Percentiles rank a stretch among this genome's conserved stretches.
These are phyloP conservation scores for Gelatoporia subvermispora DNA, from an alignment of 768 basidiomycete genomes.

Conservation along the genomic window DNA sequence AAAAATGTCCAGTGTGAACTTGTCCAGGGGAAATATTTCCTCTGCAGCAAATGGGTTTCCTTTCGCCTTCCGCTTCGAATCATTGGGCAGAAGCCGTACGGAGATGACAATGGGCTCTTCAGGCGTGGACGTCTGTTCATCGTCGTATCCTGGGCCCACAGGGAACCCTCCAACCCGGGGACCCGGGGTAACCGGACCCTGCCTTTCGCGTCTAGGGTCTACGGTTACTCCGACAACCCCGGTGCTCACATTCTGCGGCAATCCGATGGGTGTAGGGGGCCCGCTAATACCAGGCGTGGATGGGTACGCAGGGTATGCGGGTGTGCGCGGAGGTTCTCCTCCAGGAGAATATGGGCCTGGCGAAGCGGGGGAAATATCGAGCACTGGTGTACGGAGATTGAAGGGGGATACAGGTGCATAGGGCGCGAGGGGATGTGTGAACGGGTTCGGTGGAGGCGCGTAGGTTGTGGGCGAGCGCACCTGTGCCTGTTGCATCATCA, in stretches of 20 bases:
- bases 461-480: conserved; percentile 51
- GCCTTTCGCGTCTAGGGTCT: conserved; percentile 63
- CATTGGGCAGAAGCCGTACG: conserved; percentile 43
- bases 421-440: too few relatives aligned
- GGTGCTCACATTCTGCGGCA: conserved; percentile 44
- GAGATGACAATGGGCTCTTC: conserved; percentile 69
- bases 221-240: conserved; percentile 50
- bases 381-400: conserved; percentile 13
- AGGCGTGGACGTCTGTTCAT: conserved; percentile 14
- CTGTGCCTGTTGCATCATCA: conserved; percentile 28
- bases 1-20: conserved; percentile 81
- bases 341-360: neutral
- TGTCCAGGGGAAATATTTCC: conserved; percentile 64
- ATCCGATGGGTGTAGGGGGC: conserved; percentile 22
- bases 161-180: conserved; percentile 38
- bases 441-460: conserved; percentile 26
- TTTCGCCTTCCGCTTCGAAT: conserved; percentile 7
- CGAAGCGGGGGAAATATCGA: neutral
- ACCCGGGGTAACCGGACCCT: conserved; percentile 47
- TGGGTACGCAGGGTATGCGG: conserved; percentile 49
- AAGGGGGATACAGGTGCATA: conserved; percentile 26
- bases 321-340: conserved; percentile 42
- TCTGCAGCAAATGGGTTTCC: conserved; percentile 18
- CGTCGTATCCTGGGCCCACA: conserved; percentile 29
- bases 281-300: conserved; percentile 50